Conservation (phyloP, 768 basidiomycete genomes). For the Lactarius sanguifluus region DNA sequence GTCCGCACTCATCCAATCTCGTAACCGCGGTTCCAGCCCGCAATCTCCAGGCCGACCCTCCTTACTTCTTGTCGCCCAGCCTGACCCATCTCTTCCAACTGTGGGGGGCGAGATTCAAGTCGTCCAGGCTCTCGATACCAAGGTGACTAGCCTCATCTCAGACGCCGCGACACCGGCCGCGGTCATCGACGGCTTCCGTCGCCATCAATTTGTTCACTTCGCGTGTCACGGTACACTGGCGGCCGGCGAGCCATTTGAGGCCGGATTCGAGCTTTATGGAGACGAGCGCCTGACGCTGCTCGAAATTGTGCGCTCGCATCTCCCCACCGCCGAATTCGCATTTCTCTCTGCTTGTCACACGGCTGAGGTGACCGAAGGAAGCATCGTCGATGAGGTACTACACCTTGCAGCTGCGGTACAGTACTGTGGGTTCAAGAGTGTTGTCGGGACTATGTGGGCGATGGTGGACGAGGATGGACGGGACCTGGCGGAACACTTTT, state of each 20-base stretch:
- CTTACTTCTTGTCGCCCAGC: neutral
- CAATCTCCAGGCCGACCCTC: too few species aligned
- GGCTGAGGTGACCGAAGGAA: neutral
- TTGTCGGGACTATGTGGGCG: constrained; percentile 9
- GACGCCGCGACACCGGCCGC: too few species aligned
- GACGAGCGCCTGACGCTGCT: neutral
- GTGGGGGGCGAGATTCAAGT: neutral
- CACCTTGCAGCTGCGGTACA: constrained; percentile 24
- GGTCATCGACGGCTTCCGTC: neutral
- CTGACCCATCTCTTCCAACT: neutral
- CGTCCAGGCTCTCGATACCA: neutral
- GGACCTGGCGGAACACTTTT: too few species aligned
- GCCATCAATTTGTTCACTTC: constrained; percentile 6
- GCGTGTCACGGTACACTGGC: constrained; percentile 13
- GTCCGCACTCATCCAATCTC: too few species aligned
- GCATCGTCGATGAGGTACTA: constrained; percentile 12
- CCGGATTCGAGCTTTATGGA: constrained; percentile 4
- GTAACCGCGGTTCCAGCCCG: too few species aligned
- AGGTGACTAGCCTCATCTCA: neutral
- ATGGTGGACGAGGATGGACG: neutral
- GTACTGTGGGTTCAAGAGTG: constrained; percentile 11
- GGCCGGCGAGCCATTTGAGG: neutral
- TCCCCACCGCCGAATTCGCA: too few species aligned
- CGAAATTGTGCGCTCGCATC: too few species aligned
- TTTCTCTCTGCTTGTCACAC: constrained; percentile 11